A percentile compares a stretch with the other conserved stretches of the same genome.
Conservation (phyloP, 202 grass and related monocot species). For the Musa balbisiana region DNA sequence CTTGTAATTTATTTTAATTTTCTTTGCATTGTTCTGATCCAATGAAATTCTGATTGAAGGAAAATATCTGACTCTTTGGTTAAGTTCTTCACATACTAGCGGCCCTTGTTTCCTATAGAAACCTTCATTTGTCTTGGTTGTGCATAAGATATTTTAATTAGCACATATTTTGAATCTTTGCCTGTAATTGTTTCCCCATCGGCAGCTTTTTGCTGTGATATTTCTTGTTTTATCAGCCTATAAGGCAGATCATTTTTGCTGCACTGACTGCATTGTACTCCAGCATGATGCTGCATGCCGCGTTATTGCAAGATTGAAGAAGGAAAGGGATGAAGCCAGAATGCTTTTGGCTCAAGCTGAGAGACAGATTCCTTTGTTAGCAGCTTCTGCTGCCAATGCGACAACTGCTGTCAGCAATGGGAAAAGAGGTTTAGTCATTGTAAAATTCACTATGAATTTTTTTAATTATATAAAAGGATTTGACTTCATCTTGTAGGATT, state of each 20-base stretch:
- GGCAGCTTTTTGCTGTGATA: not conserved
- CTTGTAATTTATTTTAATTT: too few relatives aligned
- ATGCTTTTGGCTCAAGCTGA: slow-evolving; percentile 81
- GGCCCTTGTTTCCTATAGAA: too few relatives aligned
- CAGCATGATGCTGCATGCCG: slow-evolving; percentile 98
- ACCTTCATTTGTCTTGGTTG: too few relatives aligned
- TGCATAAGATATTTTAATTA: too few relatives aligned
- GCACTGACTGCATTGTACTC: slow-evolving; percentile 8
- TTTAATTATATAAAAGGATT: not conserved
- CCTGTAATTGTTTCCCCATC: too few relatives aligned
- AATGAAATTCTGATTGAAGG: too few relatives aligned
- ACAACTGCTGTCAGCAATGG: slow-evolving; percentile 51
- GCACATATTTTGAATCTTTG: too few relatives aligned
- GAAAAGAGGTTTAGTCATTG: slow-evolving; percentile 55
- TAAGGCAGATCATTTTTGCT: not conserved
- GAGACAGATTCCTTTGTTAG: slow-evolving; percentile 54
- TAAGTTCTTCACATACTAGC: too few relatives aligned
- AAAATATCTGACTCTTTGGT: too few relatives aligned
- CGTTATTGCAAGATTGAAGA: slow-evolving; percentile 99
- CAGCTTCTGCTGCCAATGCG: slow-evolving; percentile 29
- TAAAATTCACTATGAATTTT: not conserved
- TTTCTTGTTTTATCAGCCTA: too few relatives aligned
- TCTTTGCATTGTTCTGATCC: too few relatives aligned
- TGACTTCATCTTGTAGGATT: slow-evolving; percentile 14
- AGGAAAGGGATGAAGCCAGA: slow-evolving; percentile 98